A percentile compares a stretch with the other conserved stretches of the same genome.
phyloP scores from a whole-genome alignment of 805 yeast genomes.

The Pichia californica region DNA sequence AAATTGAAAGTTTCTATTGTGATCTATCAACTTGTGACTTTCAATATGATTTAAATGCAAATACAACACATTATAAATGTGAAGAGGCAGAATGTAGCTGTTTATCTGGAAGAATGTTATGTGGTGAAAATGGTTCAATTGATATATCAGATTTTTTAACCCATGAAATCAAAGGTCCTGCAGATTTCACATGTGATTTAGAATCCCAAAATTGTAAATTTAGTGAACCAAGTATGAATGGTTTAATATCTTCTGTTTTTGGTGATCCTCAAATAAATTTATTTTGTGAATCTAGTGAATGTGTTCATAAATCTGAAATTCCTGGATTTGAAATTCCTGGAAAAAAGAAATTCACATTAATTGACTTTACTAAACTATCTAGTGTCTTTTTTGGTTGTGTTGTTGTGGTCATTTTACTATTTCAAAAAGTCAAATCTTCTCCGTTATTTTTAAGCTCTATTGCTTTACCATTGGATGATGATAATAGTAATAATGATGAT shows the following conservation, averaged over 20 bases:
- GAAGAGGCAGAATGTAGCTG: constrained; percentile 78
- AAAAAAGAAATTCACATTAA: constrained; percentile 36
- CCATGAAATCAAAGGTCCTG: constrained; percentile 90
- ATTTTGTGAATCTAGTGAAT: constrained; percentile 80
- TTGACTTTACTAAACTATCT: constrained; percentile 41
- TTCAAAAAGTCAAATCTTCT: constrained; percentile 49
- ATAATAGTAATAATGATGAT: constrained; percentile 27
- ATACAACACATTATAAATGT: constrained; percentile 74
- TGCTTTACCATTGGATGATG: constrained; percentile 16
- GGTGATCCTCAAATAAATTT: constrained; percentile 91
- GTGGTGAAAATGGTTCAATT: constrained; percentile 91
- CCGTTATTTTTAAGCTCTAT: constrained; percentile 46
- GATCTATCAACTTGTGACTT: constrained; percentile 70
- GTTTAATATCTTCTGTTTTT: constrained; percentile 79
- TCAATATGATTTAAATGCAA: constrained; percentile 52
- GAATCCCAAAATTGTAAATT: constrained; percentile 59
- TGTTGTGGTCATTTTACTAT: constrained; percentile 35
- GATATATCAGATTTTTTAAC: constrained; percentile 90
- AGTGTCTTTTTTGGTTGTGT: constrained; percentile 38
- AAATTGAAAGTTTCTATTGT: constrained; percentile 85
- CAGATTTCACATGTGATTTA: constrained; percentile 79
- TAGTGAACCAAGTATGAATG: constrained; percentile 95
- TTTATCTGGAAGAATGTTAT: constrained; percentile 84
- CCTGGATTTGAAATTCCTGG: constrained; percentile 82
- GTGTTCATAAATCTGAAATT: constrained; percentile 84